Percentiles rank a stretch among this genome's conserved stretches.
Evolutionary conservation across 2,329 filamentous ascomycete species (phyloP).

Genomic region (Cyphellophora attinorum): DNA sequence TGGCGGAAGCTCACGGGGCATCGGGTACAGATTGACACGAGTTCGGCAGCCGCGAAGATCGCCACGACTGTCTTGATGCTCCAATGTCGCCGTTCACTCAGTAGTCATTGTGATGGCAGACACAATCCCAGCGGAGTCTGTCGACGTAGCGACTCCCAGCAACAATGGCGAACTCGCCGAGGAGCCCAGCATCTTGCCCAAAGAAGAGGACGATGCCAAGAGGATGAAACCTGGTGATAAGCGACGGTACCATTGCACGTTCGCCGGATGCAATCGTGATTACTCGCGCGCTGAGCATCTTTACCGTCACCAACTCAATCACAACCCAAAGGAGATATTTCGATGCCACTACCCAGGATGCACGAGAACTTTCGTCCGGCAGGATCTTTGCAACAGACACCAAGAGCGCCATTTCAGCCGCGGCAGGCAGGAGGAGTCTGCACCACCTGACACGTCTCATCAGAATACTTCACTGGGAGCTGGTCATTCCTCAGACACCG

Average conservation of each 20-base stretch:
- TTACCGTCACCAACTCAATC: slow-evolving; percentile 92
- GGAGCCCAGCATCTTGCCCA: neutral
- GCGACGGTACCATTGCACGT: slow-evolving; percentile 60
- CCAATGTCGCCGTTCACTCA: too few relatives aligned
- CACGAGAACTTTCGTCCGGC: slow-evolving; percentile 78
- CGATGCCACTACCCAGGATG: slow-evolving; percentile 88
- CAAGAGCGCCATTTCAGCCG: slow-evolving; percentile 66
- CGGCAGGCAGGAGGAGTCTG: slow-evolving; percentile 38
- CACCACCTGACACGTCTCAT: slow-evolving; percentile 32
- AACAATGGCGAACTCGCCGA: neutral
- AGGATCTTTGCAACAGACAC: slow-evolving; percentile 80
- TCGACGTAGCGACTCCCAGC: neutral
- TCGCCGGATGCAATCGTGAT: slow-evolving; percentile 82
- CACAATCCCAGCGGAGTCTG: too few relatives aligned
- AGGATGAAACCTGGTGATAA: slow-evolving; percentile 1
- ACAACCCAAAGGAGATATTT: slow-evolving; percentile 91
- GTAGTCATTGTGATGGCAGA: too few relatives aligned
- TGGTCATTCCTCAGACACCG: neutral
- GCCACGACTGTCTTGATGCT: too few relatives aligned
- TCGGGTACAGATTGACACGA: too few relatives aligned
- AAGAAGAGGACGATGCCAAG: neutral
- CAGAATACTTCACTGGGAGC: slow-evolving; percentile 5
- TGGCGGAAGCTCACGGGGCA: too few relatives aligned
- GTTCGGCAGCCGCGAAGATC: too few relatives aligned
- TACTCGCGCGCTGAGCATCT: slow-evolving; percentile 93